phyloP scores from a whole-genome alignment of 352 stramenopile species.

The Pythium coloratum region DNA sequence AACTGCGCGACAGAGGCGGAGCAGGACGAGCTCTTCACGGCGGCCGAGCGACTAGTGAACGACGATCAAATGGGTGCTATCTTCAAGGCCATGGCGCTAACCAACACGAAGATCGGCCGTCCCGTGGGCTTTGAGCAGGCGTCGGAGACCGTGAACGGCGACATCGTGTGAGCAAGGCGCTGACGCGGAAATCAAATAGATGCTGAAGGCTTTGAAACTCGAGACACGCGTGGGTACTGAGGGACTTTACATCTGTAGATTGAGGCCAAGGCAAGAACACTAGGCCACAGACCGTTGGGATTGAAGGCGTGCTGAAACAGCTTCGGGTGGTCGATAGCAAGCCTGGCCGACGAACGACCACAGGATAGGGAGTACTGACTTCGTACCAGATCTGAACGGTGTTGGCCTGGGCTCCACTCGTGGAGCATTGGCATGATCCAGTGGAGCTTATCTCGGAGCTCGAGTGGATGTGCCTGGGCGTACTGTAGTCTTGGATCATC shows the following conservation, averaged over 20 bases:
- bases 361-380: too few species aligned
- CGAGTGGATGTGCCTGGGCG: too few species aligned
- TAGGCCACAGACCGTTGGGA: neutral
- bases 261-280: neutral
- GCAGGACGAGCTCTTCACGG: slow-evolving; percentile 88
- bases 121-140: slow-evolving; percentile 65
- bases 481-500: too few species aligned
- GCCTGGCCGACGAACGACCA: too few species aligned
- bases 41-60: slow-evolving; percentile 91
- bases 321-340: too few species aligned
- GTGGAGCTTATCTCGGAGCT: too few species aligned
- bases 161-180: neutral
- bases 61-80: slow-evolving; percentile 93
- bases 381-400: too few species aligned
- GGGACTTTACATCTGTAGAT: neutral
- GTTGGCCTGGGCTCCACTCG: too few species aligned
- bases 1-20: slow-evolving; percentile 81
- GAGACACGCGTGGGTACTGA: neutral
- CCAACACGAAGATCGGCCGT: slow-evolving; percentile 48
- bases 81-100: slow-evolving; percentile 94
- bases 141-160: slow-evolving; percentile 16
- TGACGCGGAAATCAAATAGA: neutral
- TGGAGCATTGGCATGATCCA: too few species aligned
- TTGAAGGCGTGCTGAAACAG: too few species aligned
- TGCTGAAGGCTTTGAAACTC: neutral